A percentile compares a stretch with the other conserved stretches of the same genome.
Evolutionary conservation across 2,329 filamentous ascomycete genomes (phyloP).

Genomic region (Diaporthe longicolla): DNA sequence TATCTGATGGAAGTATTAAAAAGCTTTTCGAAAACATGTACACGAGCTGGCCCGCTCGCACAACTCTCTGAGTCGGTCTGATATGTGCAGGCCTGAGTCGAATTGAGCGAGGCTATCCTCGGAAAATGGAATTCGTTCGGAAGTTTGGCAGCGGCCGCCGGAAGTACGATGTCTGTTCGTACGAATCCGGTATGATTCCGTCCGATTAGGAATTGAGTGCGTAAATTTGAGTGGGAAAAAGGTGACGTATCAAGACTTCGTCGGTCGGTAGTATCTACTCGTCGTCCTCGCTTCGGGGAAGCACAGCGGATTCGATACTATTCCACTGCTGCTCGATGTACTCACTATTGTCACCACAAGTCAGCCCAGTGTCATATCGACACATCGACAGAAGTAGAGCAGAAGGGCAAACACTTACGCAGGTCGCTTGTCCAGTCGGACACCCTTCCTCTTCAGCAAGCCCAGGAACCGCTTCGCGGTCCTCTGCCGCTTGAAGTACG

Average conservation of each 20-base stretch:
- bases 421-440: slow-evolving; percentile 57
- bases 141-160: not conserved
- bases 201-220: not conserved
- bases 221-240: not conserved
- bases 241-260: not conserved
- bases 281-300: slow-evolving; percentile 43
- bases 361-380: slow-evolving; percentile 19
- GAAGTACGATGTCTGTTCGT: too few relatives aligned
- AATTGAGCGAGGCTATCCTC: not conserved
- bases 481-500: slow-evolving; percentile 65
- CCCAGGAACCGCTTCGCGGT: slow-evolving; percentile 67
- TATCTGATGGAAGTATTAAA: not conserved
- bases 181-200: not conserved
- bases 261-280: slow-evolving; percentile 10
- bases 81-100: not conserved
- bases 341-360: slow-evolving; percentile 46
- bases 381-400: not conserved
- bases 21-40: not conserved
- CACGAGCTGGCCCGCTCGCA: slow-evolving; percentile 2
- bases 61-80: not conserved
- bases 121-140: not conserved
- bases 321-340: slow-evolving; percentile 56
- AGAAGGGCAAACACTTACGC: slow-evolving; percentile 54
- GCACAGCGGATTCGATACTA: slow-evolving; percentile 53
- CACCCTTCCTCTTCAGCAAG: slow-evolving; percentile 60